Base-by-base conservation (phyloP, 441 rosid genomes). In the Syzygium syzygioides region DNA sequence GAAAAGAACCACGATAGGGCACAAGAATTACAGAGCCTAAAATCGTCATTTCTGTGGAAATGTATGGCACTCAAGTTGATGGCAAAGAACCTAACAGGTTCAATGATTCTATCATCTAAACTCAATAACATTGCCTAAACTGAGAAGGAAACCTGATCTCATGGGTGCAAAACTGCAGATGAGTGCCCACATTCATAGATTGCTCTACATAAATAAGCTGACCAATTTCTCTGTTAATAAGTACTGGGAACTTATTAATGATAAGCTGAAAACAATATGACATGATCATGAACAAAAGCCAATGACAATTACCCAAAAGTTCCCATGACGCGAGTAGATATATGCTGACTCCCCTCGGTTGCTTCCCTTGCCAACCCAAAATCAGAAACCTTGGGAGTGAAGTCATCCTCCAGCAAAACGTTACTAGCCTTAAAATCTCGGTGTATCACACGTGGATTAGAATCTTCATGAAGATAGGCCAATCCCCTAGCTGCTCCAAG, bases 401-500 rank as follows among this genome's bases (percentile, higher is more conserved):
- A 98, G 92, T 98, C 98, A 86, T 93, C 94, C 91, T 97, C 98
- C 86, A 98, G 92, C 85, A 98, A 93, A 89, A 98, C 97, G 90
- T 98, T 98, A 90, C 99, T 97, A 91, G 99, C 98, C 95, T 98
- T 98, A 91, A 98, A 98, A 94, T 98, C 99, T 57, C 99, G 92
- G 92, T 98, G 99, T 90, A 98, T 98, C 68, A 98, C 99, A 66
- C 98, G 97, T 86, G 99, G 99, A 68, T 95, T 98, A 60, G 99
- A 98, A 93, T 98, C 99, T 93, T 98, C 99, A 89, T 98, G 99
- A 91, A 98, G 99, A 94, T 98, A 98, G 87, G 99, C 99, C 92
- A 98, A 91, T 86, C 99, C 99, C 92, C 99, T 94, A 7, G 99
- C 99, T 79, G 99, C 98, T 93, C 99, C 99, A 86, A 98, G 98